These are phyloP conservation scores for Neostapfia colusana DNA, from an alignment of 176 grass and related monocot species.

Conservation along the genomic window DNA sequence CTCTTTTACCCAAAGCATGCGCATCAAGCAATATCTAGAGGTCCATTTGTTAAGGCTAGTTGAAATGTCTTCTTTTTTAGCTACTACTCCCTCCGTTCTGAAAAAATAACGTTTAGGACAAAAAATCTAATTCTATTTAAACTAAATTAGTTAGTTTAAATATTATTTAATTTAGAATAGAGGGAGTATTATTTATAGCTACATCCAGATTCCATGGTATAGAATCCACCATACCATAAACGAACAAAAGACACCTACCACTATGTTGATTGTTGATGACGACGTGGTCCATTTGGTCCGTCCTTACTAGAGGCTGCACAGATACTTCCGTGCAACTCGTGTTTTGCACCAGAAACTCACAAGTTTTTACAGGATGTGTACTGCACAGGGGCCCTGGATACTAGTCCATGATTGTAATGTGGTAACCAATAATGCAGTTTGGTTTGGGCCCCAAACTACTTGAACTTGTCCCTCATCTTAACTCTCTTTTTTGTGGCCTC, in stretches of 20 bases:
- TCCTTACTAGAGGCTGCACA: neutral
- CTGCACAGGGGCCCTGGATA: neutral
- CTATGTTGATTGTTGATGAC: conserved; percentile 8
- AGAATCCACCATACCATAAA: neutral
- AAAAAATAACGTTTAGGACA: no score
- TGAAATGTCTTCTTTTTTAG: neutral
- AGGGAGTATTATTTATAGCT: neutral
- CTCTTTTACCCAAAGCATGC: no score
- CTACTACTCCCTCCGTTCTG: no score
- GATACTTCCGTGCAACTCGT: neutral
- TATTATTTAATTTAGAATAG: no score
- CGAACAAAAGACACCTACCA: neutral
- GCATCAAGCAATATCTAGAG: no score
- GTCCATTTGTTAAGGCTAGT: neutral
- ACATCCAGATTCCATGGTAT: neutral
- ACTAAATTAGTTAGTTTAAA: no score
- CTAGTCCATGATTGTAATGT: neutral
- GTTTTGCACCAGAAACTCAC: neutral
- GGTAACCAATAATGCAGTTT: conserved; percentile 32
- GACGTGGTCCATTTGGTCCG: neutral
- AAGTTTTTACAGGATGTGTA: neutral
- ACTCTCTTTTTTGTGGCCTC: neutral
- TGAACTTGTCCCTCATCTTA: neutral
- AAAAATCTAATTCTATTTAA: no score
- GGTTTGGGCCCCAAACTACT: conserved; percentile 1